Evolutionary conservation across 2,329 filamentous ascomycete genomes (phyloP), one percentile per base, ranked within the genome.

Genomic region (Fusarium ambrosium): DNA sequence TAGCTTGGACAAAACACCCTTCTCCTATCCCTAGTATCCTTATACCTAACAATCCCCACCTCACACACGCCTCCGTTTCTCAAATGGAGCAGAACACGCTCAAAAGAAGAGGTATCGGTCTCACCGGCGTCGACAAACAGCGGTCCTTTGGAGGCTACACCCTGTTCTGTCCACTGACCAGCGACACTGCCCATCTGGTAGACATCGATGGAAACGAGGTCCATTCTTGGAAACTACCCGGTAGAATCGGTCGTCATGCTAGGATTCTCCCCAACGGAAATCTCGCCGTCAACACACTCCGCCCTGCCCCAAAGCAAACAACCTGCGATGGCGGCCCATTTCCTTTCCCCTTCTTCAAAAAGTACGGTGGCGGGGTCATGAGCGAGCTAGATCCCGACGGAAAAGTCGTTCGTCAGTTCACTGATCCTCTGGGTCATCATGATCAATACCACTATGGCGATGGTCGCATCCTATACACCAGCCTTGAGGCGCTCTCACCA

Each of bases 281-380:
- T 14, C 77, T 81, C 1, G 79, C 79, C 1, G 79, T 79, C 59
- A 81, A 81, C 32, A 81, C 79, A 2, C 74, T 80, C 2, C 75
- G 75, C 1, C 59, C 66, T 4, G 10, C 67, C 1, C n/a, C 13
- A 20, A 43, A 77, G 1, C 29, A 68, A 2, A 74, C 68, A 0
- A 79, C 75, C 9, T 70, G 68, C 6, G 68, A 78, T 29, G 78
- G 76, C 0, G 74, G 70, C 0, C 71, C 77, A 1, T 80, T 68
- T 14, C 79, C 79, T 0, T 81, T 81, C 22, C 78, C 75, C 3
- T 80, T 80, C 66, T 81, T 80, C 53, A 73, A 80, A 72, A 81
- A 81, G 24, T 81, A 81, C 36, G 79, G 79, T 0, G 79, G 79
- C 0, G 79, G 79, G 0, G 39, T 80, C 9, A 81, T 81, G 79